Evolutionary conservation across 148 eudicot genomes (phyloP).

Genomic region (Silene latifolia): DNA sequence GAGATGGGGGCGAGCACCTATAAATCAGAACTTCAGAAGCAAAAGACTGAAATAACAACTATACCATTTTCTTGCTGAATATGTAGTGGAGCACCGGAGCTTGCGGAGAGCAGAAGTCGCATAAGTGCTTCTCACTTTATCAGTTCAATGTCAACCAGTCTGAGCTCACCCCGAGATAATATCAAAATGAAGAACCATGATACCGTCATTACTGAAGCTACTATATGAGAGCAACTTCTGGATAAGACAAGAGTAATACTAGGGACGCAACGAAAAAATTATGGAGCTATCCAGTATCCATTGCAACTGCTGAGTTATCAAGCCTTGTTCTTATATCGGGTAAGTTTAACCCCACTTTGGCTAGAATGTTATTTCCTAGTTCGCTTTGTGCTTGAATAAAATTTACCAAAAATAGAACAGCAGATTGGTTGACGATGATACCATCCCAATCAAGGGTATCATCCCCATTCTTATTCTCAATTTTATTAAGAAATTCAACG

Average conservation of each 20-base stretch:
- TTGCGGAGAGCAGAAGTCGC: too few relatives aligned
- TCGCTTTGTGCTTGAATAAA: slow-evolving; percentile 26
- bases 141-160: too few relatives aligned
- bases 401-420: slow-evolving; percentile 28
- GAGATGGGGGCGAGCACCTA: too few relatives aligned
- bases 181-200: background rate
- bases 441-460: slow-evolving; percentile 17
- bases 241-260: background rate
- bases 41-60: too few relatives aligned
- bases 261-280: slow-evolving; percentile 14
- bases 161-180: too few relatives aligned
- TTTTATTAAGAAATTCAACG: slow-evolving; percentile 29
- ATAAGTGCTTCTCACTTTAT: too few relatives aligned
- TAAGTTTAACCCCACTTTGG: slow-evolving; percentile 24
- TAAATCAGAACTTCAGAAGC: too few relatives aligned
- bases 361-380: slow-evolving; percentile 18
- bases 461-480: slow-evolving; percentile 22
- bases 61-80: too few relatives aligned
- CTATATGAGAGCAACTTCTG: background rate
- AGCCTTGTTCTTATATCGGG: slow-evolving; percentile 23
- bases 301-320: slow-evolving; percentile 21
- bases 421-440: slow-evolving; percentile 30
- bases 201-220: background rate
- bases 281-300: slow-evolving; percentile 19
- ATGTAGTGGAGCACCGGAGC: too few relatives aligned